Evolutionary conservation across 257 asterid species (phyloP).

Genomic region (Przewalskia tangutica): DNA sequence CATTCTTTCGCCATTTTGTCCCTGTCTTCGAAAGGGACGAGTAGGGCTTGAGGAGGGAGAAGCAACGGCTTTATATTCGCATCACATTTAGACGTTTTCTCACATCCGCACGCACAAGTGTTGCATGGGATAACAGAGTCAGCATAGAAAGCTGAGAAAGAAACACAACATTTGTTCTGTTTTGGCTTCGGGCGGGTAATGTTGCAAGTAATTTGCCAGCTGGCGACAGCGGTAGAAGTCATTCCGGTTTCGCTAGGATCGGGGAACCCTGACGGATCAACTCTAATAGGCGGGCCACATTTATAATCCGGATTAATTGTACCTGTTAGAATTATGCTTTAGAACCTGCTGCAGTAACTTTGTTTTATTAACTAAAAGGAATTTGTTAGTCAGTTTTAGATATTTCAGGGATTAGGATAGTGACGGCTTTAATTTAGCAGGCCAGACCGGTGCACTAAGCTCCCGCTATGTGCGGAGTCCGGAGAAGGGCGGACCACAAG

Average conservation of each 20-base stretch:
- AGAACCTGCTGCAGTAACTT: no score
- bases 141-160: conserved; percentile 75
- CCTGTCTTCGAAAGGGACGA: conserved; percentile 61
- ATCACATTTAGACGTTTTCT: conserved; percentile 23
- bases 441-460: no score
- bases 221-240: conserved; percentile 45
- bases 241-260: conserved; percentile 54
- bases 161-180: conserved; percentile 66
- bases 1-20: conserved; percentile 51
- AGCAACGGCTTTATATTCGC: conserved; percentile 26
- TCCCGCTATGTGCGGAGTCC: no score
- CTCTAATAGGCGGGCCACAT: conserved; percentile 71
- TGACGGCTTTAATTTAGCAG: no score
- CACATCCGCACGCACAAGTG: conserved; percentile 90
- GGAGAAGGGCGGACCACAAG: no score
- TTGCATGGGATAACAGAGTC: conserved; percentile 61
- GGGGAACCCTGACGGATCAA: conserved; percentile 62
- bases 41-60: conserved; percentile 66
- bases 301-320: conserved; percentile 50
- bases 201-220: conserved; percentile 77
- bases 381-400: no score
- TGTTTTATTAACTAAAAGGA: no score
- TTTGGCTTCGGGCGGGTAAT: conserved; percentile 53
- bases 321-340: not conserved
- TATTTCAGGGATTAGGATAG: no score